Conservation (phyloP, 495 filamentous ascomycete genomes). For the Sordaria brevicollis region DNA sequence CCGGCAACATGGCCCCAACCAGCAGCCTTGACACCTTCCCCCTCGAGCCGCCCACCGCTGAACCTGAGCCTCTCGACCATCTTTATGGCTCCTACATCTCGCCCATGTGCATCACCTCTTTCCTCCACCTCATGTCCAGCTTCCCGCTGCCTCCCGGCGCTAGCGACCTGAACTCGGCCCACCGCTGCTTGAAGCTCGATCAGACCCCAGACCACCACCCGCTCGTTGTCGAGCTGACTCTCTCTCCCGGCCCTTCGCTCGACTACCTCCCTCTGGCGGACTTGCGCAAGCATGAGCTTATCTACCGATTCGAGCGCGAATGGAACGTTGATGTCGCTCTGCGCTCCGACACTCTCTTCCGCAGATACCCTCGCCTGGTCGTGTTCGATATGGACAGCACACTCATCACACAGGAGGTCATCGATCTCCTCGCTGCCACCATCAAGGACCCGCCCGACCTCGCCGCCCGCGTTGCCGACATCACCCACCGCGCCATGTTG, state of each 20-base stretch:
- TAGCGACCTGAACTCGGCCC: constrained; percentile 51
- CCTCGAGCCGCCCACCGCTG: constrained; percentile 56
- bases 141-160: constrained; percentile 47
- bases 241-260: constrained; percentile 56
- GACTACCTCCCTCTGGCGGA: constrained; percentile 58
- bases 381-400: constrained; percentile 99
- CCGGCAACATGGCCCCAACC: constrained; percentile 50
- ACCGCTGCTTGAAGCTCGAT: constrained; percentile 57
- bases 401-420: constrained; percentile 90
- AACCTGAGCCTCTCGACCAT: constrained; percentile 56
- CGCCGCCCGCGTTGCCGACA: constrained; percentile 46
- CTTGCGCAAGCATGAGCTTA: constrained; percentile 65
- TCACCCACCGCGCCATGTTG: constrained; percentile 89
- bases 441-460: constrained; percentile 52
- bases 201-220: constrained; percentile 39
- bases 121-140: constrained; percentile 63
- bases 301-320: constrained; percentile 73
- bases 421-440: constrained; percentile 81
- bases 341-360: constrained; percentile 59
- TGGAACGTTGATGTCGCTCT: constrained; percentile 80
- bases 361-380: constrained; percentile 67
- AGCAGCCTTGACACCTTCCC: constrained; percentile 59
- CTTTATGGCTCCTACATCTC: constrained; percentile 69
- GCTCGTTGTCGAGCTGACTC: constrained; percentile 57
- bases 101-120: constrained; percentile 71